Evolutionary conservation across 1,284 basidiomycete species (phyloP), one percentile per base, ranked within the genome.

Genomic region (Ustilago hordei): DNA sequence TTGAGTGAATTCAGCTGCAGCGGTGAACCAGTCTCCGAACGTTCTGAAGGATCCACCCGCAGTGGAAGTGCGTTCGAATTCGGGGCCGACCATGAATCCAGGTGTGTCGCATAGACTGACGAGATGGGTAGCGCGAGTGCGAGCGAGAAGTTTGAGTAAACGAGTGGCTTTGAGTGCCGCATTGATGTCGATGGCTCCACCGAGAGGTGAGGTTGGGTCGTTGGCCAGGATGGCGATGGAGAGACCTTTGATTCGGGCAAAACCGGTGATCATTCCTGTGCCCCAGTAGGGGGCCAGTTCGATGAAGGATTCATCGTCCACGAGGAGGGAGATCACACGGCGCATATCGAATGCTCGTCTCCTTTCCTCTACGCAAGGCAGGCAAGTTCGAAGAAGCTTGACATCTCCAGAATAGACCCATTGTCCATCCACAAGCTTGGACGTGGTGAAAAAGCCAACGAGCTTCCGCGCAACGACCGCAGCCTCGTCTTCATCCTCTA

Each of bases 81-180:
- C 59, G 0, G 75, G 70, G 0, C 80, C 78, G 17, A 80, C 78
- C 69, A 78, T 78, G 70, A 81, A 81, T 8, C 80, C 80, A 11
- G 80, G 80, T 15, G 80, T 80, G 59, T 81, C 80, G 62, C 69
- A 73, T 1, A 80, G 65, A 35, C 62, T 66, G 38, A 80, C 9
- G 8, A 81, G 53, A 36, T 81, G 80, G 8, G 48, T 45, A 0
- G 64, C 45, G 4, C 68, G 57, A 4, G 78, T 80, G 12, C 78
- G 61, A 0, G 66, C 28, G n/a, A 81, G 65, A 15, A 81, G 57
- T 34, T 59, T 45, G 39, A 80, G 45, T n/a, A 81, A 35, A 7
- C 80, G 71, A n/a, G 50, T 69, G 3, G 79, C 69, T 55, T 81
- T 81, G 57, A 66, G 68, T 2, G 80, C 78, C 0, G 72, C 64